A percentile compares a stretch with the other conserved stretches of the same genome.
phyloP scores from a whole-genome alignment of 2,329 filamentous ascomycete species.

The Fusarium fracticaudum region DNA sequence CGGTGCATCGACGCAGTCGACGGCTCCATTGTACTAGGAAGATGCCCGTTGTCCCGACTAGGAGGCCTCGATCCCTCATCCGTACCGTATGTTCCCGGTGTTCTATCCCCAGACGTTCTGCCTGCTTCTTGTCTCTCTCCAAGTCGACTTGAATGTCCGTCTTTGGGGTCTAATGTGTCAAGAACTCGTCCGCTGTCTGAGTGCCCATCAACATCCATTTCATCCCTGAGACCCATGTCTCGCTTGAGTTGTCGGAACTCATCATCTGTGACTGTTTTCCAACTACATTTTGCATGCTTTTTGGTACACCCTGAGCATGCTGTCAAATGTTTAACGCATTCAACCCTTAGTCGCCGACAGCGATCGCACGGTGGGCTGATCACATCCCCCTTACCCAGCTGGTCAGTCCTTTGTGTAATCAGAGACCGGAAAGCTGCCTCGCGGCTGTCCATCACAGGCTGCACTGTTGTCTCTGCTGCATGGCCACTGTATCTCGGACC shows the following conservation, averaged over 20 bases:
- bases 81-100: constrained; percentile 29
- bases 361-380: constrained; percentile 87
- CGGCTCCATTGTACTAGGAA: constrained; percentile 34
- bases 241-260: constrained; percentile 59
- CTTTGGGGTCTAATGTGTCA: constrained; percentile 24
- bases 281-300: constrained; percentile 89
- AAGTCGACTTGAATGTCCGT: constrained; percentile 11
- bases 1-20: constrained; percentile 32
- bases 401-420: constrained; percentile 80
- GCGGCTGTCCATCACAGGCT: constrained; percentile 39
- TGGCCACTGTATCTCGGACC: constrained; percentile 28
- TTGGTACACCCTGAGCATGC: constrained; percentile 89
- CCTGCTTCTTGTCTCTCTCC: constrained; percentile 28
- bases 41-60: constrained; percentile 34
- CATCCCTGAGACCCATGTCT: constrained; percentile 41
- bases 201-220: constrained; percentile 27
- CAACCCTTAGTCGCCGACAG: constrained; percentile 80
- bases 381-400: constrained; percentile 75
- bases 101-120: constrained; percentile 31
- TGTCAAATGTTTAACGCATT: constrained; percentile 86
- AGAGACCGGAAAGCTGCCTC: constrained; percentile 57
- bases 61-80: constrained; percentile 34
- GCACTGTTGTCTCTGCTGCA: constrained; percentile 40
- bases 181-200: constrained; percentile 20
- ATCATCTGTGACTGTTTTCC: constrained; percentile 81